Base-by-base conservation (phyloP, 2,329 filamentous ascomycete genomes). In the Penicillium sp. region DNA sequence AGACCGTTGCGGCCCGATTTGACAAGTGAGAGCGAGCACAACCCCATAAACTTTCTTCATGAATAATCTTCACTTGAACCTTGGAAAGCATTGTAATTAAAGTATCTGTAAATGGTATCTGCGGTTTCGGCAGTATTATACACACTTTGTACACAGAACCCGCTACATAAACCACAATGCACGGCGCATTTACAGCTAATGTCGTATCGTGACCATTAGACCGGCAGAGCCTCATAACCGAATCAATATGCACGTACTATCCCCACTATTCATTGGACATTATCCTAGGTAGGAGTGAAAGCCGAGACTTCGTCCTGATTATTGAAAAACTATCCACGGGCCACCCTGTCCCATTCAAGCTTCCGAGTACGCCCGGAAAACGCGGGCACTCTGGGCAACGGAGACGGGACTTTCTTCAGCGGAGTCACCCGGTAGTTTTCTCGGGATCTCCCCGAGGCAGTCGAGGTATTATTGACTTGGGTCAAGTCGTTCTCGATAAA, bases 381-480 rank as follows among this genome's bases (percentile, higher is more conserved):
- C 54, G 37, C 50, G 42, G 49, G 40, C 20, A 37, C 7, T n/a
- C n/a, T 20, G n/a, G n/a, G 9, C 18, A n/a, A 40, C 50, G 45
- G 46, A 51, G 41, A 40, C 40, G 45, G 54, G 50, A 53, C 47
- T 51, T 51, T 51, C 47, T 51, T 46, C 51, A 51, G 47, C 51
- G 49, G 44, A 35, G 25, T 45, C 33, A 29, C 41, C 42, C n/a
- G 37, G 23, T 40, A 45, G 27, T 9, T 46, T 20, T 11, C 43
- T 15, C 51, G 33, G 49, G 41, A 46, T 53, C 43, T 27, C 8
- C 44, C 50, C 42, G 49, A 52, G 9, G 14, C 23, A 35, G 33
- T 27, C n/a, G n/a, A n/a, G n/a, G n/a, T n/a, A n/a, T n/a, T 31
- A 15, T 15, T 7, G 15, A 35, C 31, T 12, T 35, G n/a, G n/a